Evolutionary conservation across 2,329 filamentous ascomycete species (phyloP).

Genomic region (Cytospora paraplurivora): DNA sequence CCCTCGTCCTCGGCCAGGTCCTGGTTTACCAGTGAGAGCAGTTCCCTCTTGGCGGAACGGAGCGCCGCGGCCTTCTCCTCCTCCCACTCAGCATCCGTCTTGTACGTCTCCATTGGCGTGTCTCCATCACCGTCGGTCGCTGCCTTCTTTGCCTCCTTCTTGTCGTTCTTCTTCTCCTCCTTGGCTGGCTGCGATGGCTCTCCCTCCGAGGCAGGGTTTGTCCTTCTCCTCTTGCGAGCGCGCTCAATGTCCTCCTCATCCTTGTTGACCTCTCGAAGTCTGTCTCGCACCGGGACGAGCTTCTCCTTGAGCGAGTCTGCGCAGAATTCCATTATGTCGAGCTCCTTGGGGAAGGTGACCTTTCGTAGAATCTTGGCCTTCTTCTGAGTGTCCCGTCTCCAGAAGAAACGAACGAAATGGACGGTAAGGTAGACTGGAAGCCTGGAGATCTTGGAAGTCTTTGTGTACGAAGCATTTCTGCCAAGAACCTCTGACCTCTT

Average conservation of each 20-base stretch:
- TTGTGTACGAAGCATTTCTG: slow-evolving; percentile 83
- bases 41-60: slow-evolving; percentile 81
- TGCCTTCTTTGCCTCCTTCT: slow-evolving; percentile 42
- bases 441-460: slow-evolving; percentile 84
- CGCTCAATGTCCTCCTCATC: slow-evolving; percentile 93
- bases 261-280: slow-evolving; percentile 91
- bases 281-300: slow-evolving; percentile 90
- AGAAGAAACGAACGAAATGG: slow-evolving; percentile 97
- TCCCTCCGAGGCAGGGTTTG: slow-evolving; percentile 40
- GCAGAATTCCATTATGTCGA: slow-evolving; percentile 94
- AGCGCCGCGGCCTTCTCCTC: slow-evolving; percentile 78
- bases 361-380: slow-evolving; percentile 99
- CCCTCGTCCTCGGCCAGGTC: slow-evolving; percentile 76
- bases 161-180: slow-evolving; percentile 49
- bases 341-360: slow-evolving; percentile 90
- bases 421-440: slow-evolving; percentile 94
- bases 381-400: slow-evolving; percentile 93
- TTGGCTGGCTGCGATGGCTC: slow-evolving; percentile 34
- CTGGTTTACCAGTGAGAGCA: slow-evolving; percentile 75
- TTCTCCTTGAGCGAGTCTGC: slow-evolving; percentile 83
- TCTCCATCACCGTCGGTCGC: slow-evolving; percentile 62
- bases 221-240: slow-evolving; percentile 88
- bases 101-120: slow-evolving; percentile 77
- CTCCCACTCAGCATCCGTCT: slow-evolving; percentile 92
- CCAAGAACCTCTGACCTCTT: slow-evolving; percentile 80